A percentile compares a stretch with the other conserved stretches of the same genome.
Conservation (phyloP, 2,329 filamentous ascomycete species). For the Penicillium sp. region DNA sequence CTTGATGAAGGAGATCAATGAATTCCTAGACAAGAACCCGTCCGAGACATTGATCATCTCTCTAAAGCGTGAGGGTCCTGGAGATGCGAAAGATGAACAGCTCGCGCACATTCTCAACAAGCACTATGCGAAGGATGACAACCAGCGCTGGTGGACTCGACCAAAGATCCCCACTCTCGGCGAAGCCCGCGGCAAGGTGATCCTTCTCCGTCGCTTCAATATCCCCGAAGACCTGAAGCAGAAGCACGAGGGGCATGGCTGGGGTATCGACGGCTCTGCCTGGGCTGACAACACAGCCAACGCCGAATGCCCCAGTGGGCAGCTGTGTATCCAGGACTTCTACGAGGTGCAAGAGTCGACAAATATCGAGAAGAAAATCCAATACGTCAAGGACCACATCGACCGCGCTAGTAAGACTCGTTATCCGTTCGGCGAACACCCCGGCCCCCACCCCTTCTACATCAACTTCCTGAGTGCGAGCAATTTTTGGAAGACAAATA, state of each 20-base stretch:
- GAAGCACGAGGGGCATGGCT: constrained; percentile 51
- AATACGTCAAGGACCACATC: constrained; percentile 70
- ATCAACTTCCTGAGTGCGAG: constrained; percentile 88
- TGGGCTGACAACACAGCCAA: constrained; percentile 92
- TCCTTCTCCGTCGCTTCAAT: constrained; percentile 77
- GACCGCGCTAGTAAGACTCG: constrained; percentile 62
- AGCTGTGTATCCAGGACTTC: constrained; percentile 87
- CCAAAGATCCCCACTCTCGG: constrained; percentile 74
- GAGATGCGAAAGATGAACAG: constrained; percentile 74
- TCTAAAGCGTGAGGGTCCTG: constrained; percentile 86
- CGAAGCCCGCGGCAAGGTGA: constrained; percentile 75
- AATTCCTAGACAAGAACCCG: constrained; percentile 74
- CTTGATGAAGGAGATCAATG: constrained; percentile 67
- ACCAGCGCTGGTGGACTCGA: constrained; percentile 71
- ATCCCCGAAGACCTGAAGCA: constrained; percentile 52
- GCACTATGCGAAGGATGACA: constrained; percentile 61
- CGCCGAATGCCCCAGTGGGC: constrained; percentile 65
- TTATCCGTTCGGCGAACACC: constrained; percentile 38
- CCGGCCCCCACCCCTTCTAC: constrained; percentile 63
- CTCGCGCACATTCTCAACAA: constrained; percentile 70
- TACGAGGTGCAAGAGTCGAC: constrained; percentile 77
- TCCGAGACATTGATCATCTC: constrained; percentile 82
- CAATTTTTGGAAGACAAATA: constrained; percentile 89
- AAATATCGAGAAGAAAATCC: constrained; percentile 78
- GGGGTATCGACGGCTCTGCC: constrained; percentile 57